Evolutionary conservation across 805 yeast genomes (phyloP).

Genomic region (Metschnikowia colocasiae): DNA sequence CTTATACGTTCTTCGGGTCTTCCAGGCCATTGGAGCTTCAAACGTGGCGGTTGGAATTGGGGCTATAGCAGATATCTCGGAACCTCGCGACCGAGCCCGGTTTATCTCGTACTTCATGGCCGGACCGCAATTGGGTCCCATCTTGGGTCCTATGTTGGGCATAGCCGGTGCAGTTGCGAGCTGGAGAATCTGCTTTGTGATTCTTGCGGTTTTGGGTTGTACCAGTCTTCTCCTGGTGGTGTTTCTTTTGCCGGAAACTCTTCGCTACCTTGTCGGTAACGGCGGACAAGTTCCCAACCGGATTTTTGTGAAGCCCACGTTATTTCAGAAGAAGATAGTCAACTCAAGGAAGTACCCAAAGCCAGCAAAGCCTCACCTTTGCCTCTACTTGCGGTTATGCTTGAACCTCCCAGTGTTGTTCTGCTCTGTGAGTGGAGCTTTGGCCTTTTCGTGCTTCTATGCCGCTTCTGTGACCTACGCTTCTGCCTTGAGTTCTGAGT

Average conservation of each 20-base stretch:
- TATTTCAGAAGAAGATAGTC: constrained; percentile 23
- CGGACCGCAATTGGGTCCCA: constrained; percentile 40
- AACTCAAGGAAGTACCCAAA: constrained; percentile 31
- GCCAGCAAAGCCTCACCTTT: constrained; percentile 42
- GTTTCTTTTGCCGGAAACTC: constrained; percentile 39
- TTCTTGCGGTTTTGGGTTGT: constrained; percentile 27
- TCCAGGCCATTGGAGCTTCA: constrained; percentile 39
- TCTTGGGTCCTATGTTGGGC: constrained; percentile 35
- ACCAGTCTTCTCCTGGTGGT: constrained; percentile 23
- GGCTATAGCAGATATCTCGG: constrained; percentile 31
- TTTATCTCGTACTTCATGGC: constrained; percentile 34
- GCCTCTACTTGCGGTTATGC: constrained; percentile 34
- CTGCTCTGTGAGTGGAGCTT: constrained; percentile 45
- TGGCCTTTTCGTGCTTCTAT: constrained; percentile 53
- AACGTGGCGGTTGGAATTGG: constrained; percentile 38
- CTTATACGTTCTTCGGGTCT: constrained; percentile 28
- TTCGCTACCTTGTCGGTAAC: constrained; percentile 36
- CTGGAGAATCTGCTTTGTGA: constrained; percentile 37
- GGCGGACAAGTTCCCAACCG: constrained; percentile 21
- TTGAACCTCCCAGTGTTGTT: constrained; percentile 43
- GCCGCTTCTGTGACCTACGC: constrained; percentile 51
- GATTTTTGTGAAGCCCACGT: constrained; percentile 27
- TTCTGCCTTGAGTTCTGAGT: constrained; percentile 33
- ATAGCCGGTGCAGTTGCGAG: constrained; percentile 23
- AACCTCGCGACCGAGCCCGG: constrained; percentile 29